Percentiles rank a stretch among this genome's conserved stretches.
Conservation (phyloP, 208 protist species). For the Leishmania amazonensis region DNA sequence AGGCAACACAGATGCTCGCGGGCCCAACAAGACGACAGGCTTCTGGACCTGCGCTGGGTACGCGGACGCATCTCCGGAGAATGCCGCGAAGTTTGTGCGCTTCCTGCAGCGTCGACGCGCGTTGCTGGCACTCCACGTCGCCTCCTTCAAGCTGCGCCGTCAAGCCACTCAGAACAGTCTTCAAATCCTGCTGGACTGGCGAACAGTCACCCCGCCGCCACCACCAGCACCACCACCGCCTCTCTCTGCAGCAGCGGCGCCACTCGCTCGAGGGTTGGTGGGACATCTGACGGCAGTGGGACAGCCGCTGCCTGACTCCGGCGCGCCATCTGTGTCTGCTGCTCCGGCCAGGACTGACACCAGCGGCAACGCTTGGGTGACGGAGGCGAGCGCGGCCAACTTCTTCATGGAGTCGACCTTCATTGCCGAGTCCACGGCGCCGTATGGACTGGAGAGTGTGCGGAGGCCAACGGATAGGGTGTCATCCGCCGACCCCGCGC, state of each 20-base stretch:
- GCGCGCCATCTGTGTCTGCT: background rate
- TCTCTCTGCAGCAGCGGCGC: background rate
- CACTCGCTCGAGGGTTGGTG: background rate
- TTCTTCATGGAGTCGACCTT: slow-evolving; percentile 35
- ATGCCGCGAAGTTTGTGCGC: background rate
- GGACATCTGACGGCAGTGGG: background rate
- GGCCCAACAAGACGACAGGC: background rate
- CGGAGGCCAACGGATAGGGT: background rate
- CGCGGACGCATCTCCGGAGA: background rate
- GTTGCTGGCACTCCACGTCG: slow-evolving; percentile 9
- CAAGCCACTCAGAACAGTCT: slow-evolving; percentile 18
- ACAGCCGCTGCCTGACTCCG: background rate
- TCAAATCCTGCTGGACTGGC: slow-evolving; percentile 31
- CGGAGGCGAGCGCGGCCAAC: slow-evolving; percentile 26
- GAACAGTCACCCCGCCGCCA: background rate
- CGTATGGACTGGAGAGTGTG: slow-evolving; percentile 15
- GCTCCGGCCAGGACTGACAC: background rate
- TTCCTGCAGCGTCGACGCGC: slow-evolving; percentile 8
- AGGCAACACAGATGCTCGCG: background rate
- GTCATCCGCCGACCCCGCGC: background rate
- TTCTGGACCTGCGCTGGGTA: slow-evolving; percentile 19
- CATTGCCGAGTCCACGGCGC: slow-evolving; percentile 26
- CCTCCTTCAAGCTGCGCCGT: slow-evolving; percentile 17
- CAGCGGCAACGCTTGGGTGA: slow-evolving; percentile 11
- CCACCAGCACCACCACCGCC: background rate